A percentile compares a stretch with the other conserved stretches of the same genome.
Conservation (phyloP, 495 filamentous ascomycete species). For the Xylaria sp. region DNA sequence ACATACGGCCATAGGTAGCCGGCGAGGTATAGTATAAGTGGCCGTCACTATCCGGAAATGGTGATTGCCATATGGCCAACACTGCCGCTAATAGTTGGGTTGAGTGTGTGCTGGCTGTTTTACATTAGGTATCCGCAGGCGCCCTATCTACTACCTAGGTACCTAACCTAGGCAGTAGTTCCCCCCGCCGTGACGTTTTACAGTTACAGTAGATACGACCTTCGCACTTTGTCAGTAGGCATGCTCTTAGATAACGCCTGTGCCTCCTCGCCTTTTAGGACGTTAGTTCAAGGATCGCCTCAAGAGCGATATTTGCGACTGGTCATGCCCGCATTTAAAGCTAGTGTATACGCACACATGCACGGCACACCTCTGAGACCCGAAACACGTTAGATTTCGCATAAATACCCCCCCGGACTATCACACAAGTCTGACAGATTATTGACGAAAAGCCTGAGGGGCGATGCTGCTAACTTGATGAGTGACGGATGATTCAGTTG, state of each 20-base stretch:
- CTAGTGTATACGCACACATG: constrained; percentile 2
- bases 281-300: not conserved
- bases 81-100: constrained; percentile 7
- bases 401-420: not conserved
- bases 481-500: not conserved
- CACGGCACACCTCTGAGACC: constrained; percentile 4
- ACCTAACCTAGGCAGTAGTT: too few relatives aligned
- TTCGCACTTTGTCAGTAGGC: not conserved
- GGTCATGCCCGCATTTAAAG: constrained; percentile 19
- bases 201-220: not conserved
- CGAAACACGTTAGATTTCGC: constrained; percentile 5
- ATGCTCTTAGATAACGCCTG: not conserved
- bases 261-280: not conserved
- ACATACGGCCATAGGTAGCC: too few relatives aligned
- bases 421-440: constrained; percentile 7
- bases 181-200: constrained; percentile 3
- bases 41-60: not conserved
- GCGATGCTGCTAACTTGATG: constrained; percentile 7
- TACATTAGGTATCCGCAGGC: not conserved
- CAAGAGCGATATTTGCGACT: constrained; percentile 11
- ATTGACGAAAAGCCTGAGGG: not conserved
- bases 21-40: too few relatives aligned
- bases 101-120: constrained; percentile 14
- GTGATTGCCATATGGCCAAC: constrained; percentile 18
- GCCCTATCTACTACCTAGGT: too few relatives aligned